Conservation (phyloP, 192 early-diverging fungal genomes). For the Phycomyces blakesleeanus region DNA sequence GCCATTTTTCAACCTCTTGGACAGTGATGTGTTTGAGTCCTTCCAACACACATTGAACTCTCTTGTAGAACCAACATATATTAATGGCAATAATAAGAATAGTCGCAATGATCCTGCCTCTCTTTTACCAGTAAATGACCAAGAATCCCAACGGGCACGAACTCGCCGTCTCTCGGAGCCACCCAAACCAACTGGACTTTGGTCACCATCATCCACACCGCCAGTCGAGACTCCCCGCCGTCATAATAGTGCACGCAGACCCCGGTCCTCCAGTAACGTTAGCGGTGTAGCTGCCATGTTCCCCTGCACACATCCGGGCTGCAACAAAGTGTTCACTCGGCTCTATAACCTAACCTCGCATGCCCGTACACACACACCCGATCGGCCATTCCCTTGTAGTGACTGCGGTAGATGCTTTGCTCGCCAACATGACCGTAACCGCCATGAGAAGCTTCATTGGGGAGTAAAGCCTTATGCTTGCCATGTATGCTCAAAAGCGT, state of each 20-base stretch:
- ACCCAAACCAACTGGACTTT: not conserved
- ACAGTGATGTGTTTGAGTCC: not conserved
- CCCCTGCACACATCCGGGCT: conserved; percentile 39
- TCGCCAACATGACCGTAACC: conserved; percentile 86
- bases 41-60: too few species aligned
- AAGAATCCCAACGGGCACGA: not conserved
- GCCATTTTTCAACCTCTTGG: not conserved
- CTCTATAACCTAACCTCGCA: conserved; percentile 79
- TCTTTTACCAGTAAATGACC: too few species aligned
- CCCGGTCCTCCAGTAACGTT: conserved; percentile 3
- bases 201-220: conserved; percentile 5
- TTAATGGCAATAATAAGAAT: too few species aligned
- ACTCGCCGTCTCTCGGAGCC: conserved; percentile 24
- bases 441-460: conserved; percentile 73
- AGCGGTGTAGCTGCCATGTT: not conserved
- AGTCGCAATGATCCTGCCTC: too few species aligned
- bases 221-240: conserved; percentile 3
- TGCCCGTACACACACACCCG: conserved; percentile 68
- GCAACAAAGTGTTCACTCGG: conserved; percentile 67
- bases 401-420: conserved; percentile 79
- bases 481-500: conserved; percentile 61
- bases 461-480: conserved; percentile 72
- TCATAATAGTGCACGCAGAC: conserved; percentile 16
- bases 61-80: too few species aligned
- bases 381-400: conserved; percentile 69